Evolutionary conservation across 2,329 filamentous ascomycete species (phyloP).

Genomic region (Penicillium hordei): DNA sequence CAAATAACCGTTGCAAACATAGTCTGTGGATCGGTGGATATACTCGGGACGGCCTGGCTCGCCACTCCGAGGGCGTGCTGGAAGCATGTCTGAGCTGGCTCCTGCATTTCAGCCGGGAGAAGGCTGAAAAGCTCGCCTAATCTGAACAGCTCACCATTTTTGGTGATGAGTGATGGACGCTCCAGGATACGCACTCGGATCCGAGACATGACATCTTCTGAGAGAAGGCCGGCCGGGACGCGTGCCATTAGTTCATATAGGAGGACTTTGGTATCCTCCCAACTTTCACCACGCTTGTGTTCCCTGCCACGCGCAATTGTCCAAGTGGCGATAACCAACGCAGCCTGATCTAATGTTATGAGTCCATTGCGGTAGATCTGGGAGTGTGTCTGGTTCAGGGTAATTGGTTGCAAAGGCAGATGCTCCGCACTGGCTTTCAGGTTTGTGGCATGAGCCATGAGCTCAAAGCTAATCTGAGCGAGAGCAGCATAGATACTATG

Average conservation of each 20-base stretch:
- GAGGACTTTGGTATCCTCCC: constrained; percentile 30
- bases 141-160: constrained; percentile 39
- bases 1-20: constrained; percentile 34
- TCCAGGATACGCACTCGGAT: constrained; percentile 36
- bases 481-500: constrained; percentile 42
- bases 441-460: constrained; percentile 40
- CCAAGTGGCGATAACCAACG: constrained; percentile 42
- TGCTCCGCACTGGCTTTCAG: constrained; percentile 33
- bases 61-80: constrained; percentile 21
- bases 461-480: constrained; percentile 44
- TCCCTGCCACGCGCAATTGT: constrained; percentile 37
- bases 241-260: constrained; percentile 33
- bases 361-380: constrained; percentile 46
- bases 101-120: constrained; percentile 31
- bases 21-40: constrained; percentile 22
- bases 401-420: constrained; percentile 31
- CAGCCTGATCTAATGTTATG: constrained; percentile 41
- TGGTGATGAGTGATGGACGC: constrained; percentile 34
- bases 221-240: constrained; percentile 33
- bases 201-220: constrained; percentile 29
- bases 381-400: constrained; percentile 43
- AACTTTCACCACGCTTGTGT: constrained; percentile 24
- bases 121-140: constrained; percentile 32
- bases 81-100: constrained; percentile 26
- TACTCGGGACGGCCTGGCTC: constrained; percentile 20